A percentile compares a stretch with the other conserved stretches of the same genome.
Evolutionary conservation across 139 green algal species (phyloP).

Genomic region (Asterochloris erici): DNA sequence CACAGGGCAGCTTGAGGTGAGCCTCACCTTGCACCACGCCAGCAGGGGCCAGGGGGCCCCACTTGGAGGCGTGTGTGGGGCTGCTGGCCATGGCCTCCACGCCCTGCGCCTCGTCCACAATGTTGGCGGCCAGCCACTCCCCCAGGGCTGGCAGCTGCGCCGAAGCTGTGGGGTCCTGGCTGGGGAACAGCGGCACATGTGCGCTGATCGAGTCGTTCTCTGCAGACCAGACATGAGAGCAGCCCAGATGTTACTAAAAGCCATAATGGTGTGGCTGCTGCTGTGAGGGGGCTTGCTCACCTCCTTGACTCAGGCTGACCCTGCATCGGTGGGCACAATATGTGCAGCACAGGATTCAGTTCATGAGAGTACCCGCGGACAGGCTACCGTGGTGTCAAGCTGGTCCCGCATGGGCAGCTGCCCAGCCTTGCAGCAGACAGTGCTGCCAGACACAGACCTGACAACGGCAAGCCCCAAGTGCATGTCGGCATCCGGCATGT

Average conservation of each 20-base stretch:
- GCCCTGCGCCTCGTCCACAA: constrained; percentile 23
- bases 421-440: too few relatives aligned
- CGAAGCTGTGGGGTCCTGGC: background rate
- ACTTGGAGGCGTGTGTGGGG: constrained; percentile 13
- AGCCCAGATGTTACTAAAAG: too few relatives aligned
- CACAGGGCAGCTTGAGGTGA: constrained; percentile 6
- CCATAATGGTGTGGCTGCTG: too few relatives aligned
- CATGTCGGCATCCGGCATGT: background rate
- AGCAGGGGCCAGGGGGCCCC: constrained; percentile 13
- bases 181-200: constrained; percentile 6
- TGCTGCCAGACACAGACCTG: too few relatives aligned
- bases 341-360: too few relatives aligned
- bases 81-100: constrained; percentile 27
- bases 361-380: too few relatives aligned
- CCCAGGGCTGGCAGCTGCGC: constrained; percentile 13
- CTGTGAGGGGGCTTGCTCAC: too few relatives aligned
- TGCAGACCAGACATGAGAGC: background rate
- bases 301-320: too few relatives aligned
- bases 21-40: constrained; percentile 27
- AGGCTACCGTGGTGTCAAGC: too few relatives aligned
- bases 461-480: too few relatives aligned
- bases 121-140: constrained; percentile 26
- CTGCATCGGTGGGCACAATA: too few relatives aligned
- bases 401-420: too few relatives aligned
- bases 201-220: constrained; percentile 13